phyloP scores from a whole-genome alignment of 768 basidiomycete species.

The Melanogaster broomeanus region DNA sequence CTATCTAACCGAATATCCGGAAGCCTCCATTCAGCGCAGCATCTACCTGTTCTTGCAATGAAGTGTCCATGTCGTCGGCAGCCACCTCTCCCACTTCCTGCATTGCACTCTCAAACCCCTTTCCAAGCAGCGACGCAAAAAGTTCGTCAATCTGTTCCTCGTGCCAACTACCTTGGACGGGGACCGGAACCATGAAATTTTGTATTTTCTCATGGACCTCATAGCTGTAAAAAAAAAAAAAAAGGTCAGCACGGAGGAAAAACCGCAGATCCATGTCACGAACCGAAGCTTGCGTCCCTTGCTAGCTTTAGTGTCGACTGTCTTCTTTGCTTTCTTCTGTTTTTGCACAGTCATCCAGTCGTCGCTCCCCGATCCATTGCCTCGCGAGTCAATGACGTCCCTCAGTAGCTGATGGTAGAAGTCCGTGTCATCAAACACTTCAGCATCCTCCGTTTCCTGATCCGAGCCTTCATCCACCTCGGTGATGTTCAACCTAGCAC shows the following conservation, averaged over 20 bases:
- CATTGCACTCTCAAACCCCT: constrained; percentile 52
- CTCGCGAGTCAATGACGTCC: constrained; percentile 81
- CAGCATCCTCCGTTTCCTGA: constrained; percentile 39
- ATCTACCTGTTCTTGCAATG: constrained; percentile 32
- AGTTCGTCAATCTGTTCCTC: constrained; percentile 96
- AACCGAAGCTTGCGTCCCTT: constrained; percentile 92
- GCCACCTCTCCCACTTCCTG: constrained; percentile 29
- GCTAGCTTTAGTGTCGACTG: constrained; percentile 94
- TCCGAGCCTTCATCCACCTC: constrained; percentile 35
- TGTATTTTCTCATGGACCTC: constrained; percentile 95
- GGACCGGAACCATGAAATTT: constrained; percentile 95
- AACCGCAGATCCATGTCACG: constrained; percentile 21
- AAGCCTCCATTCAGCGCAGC: constrained; percentile 48
- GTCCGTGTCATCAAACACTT: constrained; percentile 85
- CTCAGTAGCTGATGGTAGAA: constrained; percentile 92
- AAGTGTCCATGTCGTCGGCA: constrained; percentile 22
- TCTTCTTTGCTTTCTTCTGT: constrained; percentile 75
- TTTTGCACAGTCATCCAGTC: constrained; percentile 70
- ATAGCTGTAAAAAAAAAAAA: constrained; percentile 53
- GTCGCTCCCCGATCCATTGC: constrained; percentile 45
- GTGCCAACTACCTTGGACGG: constrained; percentile 73
- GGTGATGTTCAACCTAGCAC: constrained; percentile 39
- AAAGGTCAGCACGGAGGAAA: constrained; percentile 2
- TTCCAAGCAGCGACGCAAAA: constrained; percentile 85
- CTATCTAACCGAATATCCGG: constrained; percentile 56